phyloP scores from a whole-genome alignment of 441 rosid species.

The Euphorbia celastroides region DNA sequence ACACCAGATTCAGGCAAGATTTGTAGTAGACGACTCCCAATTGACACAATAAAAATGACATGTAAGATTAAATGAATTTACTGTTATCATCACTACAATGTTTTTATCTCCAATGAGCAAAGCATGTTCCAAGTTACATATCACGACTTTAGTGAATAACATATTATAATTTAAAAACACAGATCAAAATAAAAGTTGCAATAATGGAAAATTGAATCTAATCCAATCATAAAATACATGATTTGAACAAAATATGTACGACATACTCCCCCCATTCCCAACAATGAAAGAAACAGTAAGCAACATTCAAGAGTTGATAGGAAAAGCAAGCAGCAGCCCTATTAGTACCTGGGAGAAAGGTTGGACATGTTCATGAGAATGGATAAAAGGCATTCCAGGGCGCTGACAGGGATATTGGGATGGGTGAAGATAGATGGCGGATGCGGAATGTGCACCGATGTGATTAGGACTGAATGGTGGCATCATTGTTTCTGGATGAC shows the following conservation, averaged over 20 bases:
- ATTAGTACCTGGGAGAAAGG: slow-evolving; percentile 59
- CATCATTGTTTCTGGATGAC: slow-evolving; percentile 72
- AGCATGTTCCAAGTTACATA: background rate
- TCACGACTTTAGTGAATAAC: background rate
- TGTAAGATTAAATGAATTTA: background rate
- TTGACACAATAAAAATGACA: background rate
- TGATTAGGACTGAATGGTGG: slow-evolving; percentile 56
- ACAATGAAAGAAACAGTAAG: background rate
- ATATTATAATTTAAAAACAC: too few species aligned
- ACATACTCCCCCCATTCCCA: background rate
- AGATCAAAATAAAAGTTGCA: background rate
- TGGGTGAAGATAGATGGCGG: slow-evolving; percentile 55
- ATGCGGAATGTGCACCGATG: slow-evolving; percentile 43
- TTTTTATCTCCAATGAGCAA: background rate
- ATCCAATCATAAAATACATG: background rate
- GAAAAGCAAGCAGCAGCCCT: slow-evolving; percentile 11
- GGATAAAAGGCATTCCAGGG: slow-evolving; percentile 64
- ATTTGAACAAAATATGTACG: background rate
- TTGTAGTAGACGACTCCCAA: too few species aligned
- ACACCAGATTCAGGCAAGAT: too few species aligned
- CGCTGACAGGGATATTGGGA: slow-evolving; percentile 69
- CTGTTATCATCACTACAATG: background rate
- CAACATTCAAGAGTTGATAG: background rate
- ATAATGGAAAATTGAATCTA: too few species aligned
- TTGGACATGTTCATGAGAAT: slow-evolving; percentile 56